phyloP scores from a whole-genome alignment of 2,329 filamentous ascomycete species.

The Trichoderma sp. region DNA sequence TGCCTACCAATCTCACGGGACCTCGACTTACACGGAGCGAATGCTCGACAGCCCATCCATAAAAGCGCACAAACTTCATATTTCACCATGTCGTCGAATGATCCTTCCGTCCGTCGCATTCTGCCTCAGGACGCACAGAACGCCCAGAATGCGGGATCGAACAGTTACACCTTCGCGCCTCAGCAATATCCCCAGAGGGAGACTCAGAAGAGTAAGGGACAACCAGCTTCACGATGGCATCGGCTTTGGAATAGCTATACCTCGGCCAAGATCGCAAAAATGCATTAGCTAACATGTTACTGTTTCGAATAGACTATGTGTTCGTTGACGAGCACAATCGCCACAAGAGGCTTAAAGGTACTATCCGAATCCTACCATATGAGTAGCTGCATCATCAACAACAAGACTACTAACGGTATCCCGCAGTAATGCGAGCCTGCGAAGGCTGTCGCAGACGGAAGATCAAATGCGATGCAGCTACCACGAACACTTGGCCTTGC shows the following conservation, averaged over 20 bases:
- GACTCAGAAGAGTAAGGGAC: constrained; percentile 76
- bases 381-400: background rate
- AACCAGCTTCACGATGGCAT: background rate
- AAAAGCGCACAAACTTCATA: constrained; percentile 19
- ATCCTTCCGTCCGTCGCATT: constrained; percentile 62
- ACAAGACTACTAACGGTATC: constrained; percentile 4
- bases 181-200: constrained; percentile 60
- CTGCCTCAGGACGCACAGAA: constrained; percentile 59
- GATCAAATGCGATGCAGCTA: constrained; percentile 97
- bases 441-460: constrained; percentile 93
- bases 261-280: constrained; percentile 14
- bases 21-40: background rate
- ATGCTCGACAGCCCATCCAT: background rate
- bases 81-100: constrained; percentile 59
- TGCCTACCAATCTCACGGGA: background rate
- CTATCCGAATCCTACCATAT: constrained; percentile 3
- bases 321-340: constrained; percentile 99
- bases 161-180: constrained; percentile 75
- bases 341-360: constrained; percentile 94
- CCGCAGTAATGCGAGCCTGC: constrained; percentile 89
- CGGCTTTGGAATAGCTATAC: background rate
- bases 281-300: background rate
- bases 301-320: constrained; percentile 75
- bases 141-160: constrained; percentile 59
- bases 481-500: constrained; percentile 96